A percentile compares a stretch with the other conserved stretches of the same genome.
These are phyloP conservation scores for Trichoderma brevicompactum DNA, from an alignment of 2,329 filamentous ascomycete species.

Conservation along the genomic window DNA sequence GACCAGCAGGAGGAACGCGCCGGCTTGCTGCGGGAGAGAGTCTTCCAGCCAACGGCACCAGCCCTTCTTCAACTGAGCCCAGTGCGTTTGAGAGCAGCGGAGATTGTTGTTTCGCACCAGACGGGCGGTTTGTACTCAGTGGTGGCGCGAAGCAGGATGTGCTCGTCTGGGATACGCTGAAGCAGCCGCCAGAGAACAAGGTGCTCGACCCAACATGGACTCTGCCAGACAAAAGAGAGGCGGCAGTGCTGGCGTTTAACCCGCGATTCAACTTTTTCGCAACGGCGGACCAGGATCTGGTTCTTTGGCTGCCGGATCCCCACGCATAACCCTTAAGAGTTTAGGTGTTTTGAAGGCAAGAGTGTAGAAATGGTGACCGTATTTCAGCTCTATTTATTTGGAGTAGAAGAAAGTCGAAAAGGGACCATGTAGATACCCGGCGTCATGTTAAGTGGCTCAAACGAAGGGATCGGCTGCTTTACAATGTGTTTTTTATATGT, in stretches of 20 bases:
- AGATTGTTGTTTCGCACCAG: constrained; percentile 86
- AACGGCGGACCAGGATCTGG: constrained; percentile 81
- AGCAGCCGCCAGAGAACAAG: constrained; percentile 58
- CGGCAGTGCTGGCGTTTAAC: constrained; percentile 82
- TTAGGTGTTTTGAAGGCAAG: neutral
- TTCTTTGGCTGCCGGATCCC: constrained; percentile 78
- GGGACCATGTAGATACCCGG: constrained; percentile 22
- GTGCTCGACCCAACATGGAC: constrained; percentile 66
- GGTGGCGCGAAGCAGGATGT: constrained; percentile 72
- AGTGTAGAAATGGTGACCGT: neutral
- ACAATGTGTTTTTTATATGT: neutral
- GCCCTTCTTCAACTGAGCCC: constrained; percentile 40
- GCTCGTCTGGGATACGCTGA: constrained; percentile 82
- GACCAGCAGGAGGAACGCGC: constrained; percentile 57
- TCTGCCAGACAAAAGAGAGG: constrained; percentile 68
- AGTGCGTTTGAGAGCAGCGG: constrained; percentile 62
- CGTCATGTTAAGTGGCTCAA: constrained; percentile 7
- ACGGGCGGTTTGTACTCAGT: constrained; percentile 85
- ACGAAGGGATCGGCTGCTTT: constrained; percentile 8
- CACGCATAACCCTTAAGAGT: constrained; percentile 47
- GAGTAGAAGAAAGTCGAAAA: neutral
- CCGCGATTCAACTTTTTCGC: constrained; percentile 91
- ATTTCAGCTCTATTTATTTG: neutral
- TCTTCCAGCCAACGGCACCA: constrained; percentile 34
- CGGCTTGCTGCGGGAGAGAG: constrained; percentile 59